Percentiles rank a stretch among this genome's conserved stretches.
Conservation (phyloP, 2,329 filamentous ascomycete genomes). For the Harringtonia lauricola region DNA sequence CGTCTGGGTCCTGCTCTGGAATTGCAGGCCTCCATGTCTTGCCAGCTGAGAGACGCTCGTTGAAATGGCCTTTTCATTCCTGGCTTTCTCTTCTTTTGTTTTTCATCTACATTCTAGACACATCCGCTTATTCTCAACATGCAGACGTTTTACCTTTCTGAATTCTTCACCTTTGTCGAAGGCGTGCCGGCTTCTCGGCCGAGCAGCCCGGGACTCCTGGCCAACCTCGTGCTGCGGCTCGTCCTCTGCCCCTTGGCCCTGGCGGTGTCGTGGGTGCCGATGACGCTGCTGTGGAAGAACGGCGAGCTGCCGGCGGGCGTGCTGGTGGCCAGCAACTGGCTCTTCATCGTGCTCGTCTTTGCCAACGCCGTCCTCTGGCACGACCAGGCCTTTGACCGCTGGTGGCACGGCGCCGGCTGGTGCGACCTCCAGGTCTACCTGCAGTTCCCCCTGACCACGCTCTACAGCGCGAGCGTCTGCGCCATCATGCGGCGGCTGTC, state of each 20-base stretch:
- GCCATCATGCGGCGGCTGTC: slow-evolving; percentile 44
- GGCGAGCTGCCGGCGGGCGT: slow-evolving; percentile 42
- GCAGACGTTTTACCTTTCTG: no score
- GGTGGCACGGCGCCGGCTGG: slow-evolving; percentile 41
- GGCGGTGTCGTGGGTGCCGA: slow-evolving; percentile 36
- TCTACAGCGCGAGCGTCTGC: slow-evolving; percentile 39
- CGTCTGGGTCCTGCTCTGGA: no score
- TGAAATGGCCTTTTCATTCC: no score
- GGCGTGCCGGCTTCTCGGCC: slow-evolving; percentile 6
- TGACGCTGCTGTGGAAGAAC: slow-evolving; percentile 37
- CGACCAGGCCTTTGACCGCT: slow-evolving; percentile 34
- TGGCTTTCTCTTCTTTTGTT: no score
- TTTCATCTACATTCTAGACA: no score
- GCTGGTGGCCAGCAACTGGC: slow-evolving; percentile 32
- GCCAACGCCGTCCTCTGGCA: slow-evolving; percentile 43
- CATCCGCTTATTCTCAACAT: no score
- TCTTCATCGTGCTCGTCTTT: slow-evolving; percentile 36
- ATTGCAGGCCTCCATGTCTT: no score
- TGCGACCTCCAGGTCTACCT: slow-evolving; percentile 39
- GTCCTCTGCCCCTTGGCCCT: slow-evolving; percentile 33
- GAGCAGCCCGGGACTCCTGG: slow-evolving; percentile 14
- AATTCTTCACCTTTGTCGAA: no score
- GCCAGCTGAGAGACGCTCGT: no score
- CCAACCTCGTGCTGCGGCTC: slow-evolving; percentile 39
- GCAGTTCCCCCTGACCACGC: slow-evolving; percentile 23